Evolutionary conservation across 2,329 filamentous ascomycete genomes (phyloP), one percentile per base, ranked within the genome.

Genomic region (Colletotrichum plurivorum): DNA sequence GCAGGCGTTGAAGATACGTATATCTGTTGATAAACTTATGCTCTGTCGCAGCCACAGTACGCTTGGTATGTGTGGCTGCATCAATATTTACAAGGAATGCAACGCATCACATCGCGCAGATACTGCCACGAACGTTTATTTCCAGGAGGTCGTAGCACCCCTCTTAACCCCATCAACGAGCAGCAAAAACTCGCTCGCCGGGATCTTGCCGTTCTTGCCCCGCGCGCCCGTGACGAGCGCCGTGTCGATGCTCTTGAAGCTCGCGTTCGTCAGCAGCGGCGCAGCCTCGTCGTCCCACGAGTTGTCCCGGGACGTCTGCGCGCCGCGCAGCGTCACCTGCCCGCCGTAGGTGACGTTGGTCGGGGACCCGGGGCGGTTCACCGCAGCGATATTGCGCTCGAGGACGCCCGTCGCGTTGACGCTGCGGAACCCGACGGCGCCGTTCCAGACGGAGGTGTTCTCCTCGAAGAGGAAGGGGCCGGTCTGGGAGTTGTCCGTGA

Each of bases 401-500:
- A 64, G 67, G 25, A 63, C 58, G 36, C 51, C 58, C 15, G 69
- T 71, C 13, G 65, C 69, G 51, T 56, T 61, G 55, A 63, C 61
- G 45, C 64, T 67, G 57, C 58, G 64, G 64, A 67, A 67, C 13
- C 64, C 64, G 13, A 62, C 45, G 22, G 43, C 51, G 13, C 64
- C 64, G 58, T 67, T 67, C 51, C 53, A 51, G 27, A 54, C 60
- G 25, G 64, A 55, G 31, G 64, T 63, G 57, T 67, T 67, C 43
- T 63, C 64, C 36, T 67, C 64, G 43, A 63, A 56, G 51, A 54
- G 41, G 22, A 67, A 67, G 13, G 20, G 36, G 43, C 64, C 64
- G 12, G 64, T 67, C 58, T 63, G 58, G 9, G 64, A 63, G 58
- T 67, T 85, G 54, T 85, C 83, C 12, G 81, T 84, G 75, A 84